Evolutionary conservation across 129 eudicot genomes (phyloP), one percentile per base, ranked within the genome.

Genomic region (Chrysanthemum lavandulifolium): DNA sequence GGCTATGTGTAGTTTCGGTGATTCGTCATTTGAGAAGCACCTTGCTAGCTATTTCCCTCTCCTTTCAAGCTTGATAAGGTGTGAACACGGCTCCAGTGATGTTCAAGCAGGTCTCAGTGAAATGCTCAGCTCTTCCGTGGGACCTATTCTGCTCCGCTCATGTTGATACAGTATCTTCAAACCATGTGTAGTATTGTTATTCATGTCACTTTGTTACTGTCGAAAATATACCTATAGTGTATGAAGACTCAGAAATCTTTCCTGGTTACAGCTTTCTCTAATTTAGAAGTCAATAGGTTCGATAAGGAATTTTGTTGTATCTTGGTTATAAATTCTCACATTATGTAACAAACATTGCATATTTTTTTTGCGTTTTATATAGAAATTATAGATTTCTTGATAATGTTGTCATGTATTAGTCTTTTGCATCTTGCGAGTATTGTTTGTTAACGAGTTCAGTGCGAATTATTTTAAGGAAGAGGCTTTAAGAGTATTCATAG

Each of bases 11-110:
- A 79, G 85, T 71, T 80, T 94, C 65, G 91, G 82, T 11, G 93
- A 90, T 58, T 77, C 92, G 65, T 79, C 88, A 7, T 90, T 94
- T 60, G 97, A 86, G 85, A 90, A 78, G 86, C 83, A 83, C 82
- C 49, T 94, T 62, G 29, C 76, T 2, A 19, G 68, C 13, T 87
- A 85, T 74, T 93, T 93, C 76, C 97, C 97, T 49, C 69, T 93
- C 72, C 72, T 93, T 52, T 80, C 91, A 0, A 63, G 87, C 77
- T 79, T 93, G 87, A 87, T 93, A 53, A 89, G 89, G 52, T 93
- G 97, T 50, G 95, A 93, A 79, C 98, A 93, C 13, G 98, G 98
- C 67, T 93, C 98, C 9, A 76, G 71, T 53, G 98, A 93, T 61
- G 87, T 93, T 71, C 97, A 89, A 65, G 71, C 74, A 45, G 98